phyloP scores from a whole-genome alignment of 2,329 filamentous ascomycete species.

The Ophiocordyceps camponoti-rufipedis region DNA sequence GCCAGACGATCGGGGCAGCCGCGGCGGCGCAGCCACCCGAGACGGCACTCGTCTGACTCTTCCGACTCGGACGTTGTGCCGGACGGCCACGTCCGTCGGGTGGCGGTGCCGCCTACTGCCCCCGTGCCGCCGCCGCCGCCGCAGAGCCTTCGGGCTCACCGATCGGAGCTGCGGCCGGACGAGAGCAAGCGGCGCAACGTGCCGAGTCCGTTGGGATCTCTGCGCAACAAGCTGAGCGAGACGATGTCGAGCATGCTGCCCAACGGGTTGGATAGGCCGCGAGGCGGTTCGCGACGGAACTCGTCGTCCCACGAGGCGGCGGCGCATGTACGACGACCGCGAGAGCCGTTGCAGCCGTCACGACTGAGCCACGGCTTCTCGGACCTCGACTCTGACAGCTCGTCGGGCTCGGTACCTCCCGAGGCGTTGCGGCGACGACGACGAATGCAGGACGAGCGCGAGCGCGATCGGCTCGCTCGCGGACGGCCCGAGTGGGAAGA shows the following conservation, averaged over 20 bases:
- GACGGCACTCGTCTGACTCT: conserved; percentile 20
- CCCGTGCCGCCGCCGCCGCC: conserved; percentile 11
- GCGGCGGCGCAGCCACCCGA: conserved; percentile 31
- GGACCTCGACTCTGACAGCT: conserved; percentile 17
- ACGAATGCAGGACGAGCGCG: conserved; percentile 8
- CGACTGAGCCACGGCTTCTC: conserved; percentile 23
- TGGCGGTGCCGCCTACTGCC: conserved; percentile 9
- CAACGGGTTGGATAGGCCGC: conserved; percentile 17
- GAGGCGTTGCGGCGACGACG: conserved; percentile 12
- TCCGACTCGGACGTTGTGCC: conserved; percentile 21
- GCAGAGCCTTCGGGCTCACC: conserved; percentile 12
- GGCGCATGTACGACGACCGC: conserved; percentile 16
- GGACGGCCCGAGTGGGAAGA: conserved; percentile 12
- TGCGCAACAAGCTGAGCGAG: conserved; percentile 25
- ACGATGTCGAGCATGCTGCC: conserved; percentile 25
- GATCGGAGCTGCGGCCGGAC: conserved; percentile 15
- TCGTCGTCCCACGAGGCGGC: conserved; percentile 10
- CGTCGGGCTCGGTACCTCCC: conserved; percentile 15
- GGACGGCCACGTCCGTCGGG: conserved; percentile 14
- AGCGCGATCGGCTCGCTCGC: conserved; percentile 9
- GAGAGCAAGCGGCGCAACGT: conserved; percentile 17
- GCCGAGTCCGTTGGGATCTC: conserved; percentile 17
- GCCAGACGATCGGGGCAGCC: conserved; percentile 11
- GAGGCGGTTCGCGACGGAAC: conserved; percentile 16
- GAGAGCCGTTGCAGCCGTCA: conserved; percentile 21